Percentiles rank a stretch among this genome's conserved stretches.
phyloP scores from a whole-genome alignment of 371 early-diverging fungal species.

The Batrachochytrium dendrobatidis region DNA sequence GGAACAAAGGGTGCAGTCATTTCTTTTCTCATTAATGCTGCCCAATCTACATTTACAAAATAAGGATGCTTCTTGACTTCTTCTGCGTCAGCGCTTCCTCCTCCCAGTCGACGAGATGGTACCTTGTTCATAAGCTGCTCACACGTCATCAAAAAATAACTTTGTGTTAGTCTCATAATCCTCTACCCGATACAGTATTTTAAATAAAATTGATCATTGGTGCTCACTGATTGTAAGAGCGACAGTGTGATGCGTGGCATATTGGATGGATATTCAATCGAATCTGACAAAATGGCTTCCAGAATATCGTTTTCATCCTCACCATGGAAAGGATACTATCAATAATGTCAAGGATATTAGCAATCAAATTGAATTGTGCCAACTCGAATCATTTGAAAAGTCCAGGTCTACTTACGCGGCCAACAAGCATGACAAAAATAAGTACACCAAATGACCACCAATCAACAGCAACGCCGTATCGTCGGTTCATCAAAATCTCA shows the following conservation, averaged over 20 bases:
- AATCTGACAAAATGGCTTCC: constrained; percentile 88
- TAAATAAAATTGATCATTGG: no score
- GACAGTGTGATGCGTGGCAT: constrained; percentile 48
- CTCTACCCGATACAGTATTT: no score
- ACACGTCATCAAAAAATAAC: no score
- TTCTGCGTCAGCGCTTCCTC: constrained; percentile 41
- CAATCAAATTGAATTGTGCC: no score
- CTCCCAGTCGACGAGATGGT: constrained; percentile 44
- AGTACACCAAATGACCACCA: constrained; percentile 68
- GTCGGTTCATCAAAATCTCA: constrained; percentile 46
- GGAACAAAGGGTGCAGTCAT: constrained; percentile 47
- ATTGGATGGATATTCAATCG: constrained; percentile 84
- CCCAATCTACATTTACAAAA: constrained; percentile 49
- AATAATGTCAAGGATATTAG: constrained; percentile 5
- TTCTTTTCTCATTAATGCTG: constrained; percentile 35
- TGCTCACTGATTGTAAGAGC: constrained; percentile 33
- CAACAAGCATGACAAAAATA: constrained; percentile 59
- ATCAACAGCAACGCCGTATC: constrained; percentile 53
- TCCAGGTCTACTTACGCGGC: constrained; percentile 32
- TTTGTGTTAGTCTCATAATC: no score
- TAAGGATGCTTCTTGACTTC: constrained; percentile 51
- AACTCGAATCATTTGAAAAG: no score
- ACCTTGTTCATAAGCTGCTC: constrained; percentile 41
- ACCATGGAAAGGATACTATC: constrained; percentile 83
- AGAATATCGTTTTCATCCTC: constrained; percentile 92